Evolutionary conservation across 179 eudicot genomes (phyloP), one percentile per base, ranked within the genome.

Genomic region (Drosera spatulata): DNA sequence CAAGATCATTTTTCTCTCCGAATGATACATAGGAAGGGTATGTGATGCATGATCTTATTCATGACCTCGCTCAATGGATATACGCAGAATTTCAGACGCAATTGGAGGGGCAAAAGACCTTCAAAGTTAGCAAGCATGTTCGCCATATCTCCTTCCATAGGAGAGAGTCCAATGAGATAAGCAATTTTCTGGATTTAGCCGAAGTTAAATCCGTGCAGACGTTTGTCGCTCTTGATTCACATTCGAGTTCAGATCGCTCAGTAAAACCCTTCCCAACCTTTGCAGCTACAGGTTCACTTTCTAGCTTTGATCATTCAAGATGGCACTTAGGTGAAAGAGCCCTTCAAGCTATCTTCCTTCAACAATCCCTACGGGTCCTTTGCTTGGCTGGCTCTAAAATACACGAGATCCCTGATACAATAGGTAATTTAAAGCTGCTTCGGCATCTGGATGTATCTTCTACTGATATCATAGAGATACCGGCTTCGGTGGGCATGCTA

Each of bases 361-460:
- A 50, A 7, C 40, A 13, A 12, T 39, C 38, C 56, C 9, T 67
- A 37, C 55, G 76, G 22, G 57, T 59, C 3, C 10, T 72, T 9
- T 62, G 61, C 0, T 63, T 67, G 53, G n/a, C 57, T 7, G 10
- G 13, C 8, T 69, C 53, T 47, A 6, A 4, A 1, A 60, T 58
- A 10, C 10, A 0, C 1, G 37, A 50, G 50, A 7, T 73, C n/a
- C 77, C 69, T 7, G 0, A 33, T 7, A 46, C 63, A 9, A 42
- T 64, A 15, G 69, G 59, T 5, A 41, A 61, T 15, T 51, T 68
- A 49, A 59, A 55, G 10, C 72, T 67, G 9, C 10, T 72, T 0
- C 56, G 72, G 6, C 63, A 47, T 46, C 41, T 73, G 38, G 69
- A 73, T 22, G 42, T 73, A 10, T 70, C 74, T 11, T 4, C 3